Evolutionary conservation across 495 filamentous ascomycete genomes (phyloP), one percentile per base, ranked within the genome.

Genomic region (Penicillium fimorum): DNA sequence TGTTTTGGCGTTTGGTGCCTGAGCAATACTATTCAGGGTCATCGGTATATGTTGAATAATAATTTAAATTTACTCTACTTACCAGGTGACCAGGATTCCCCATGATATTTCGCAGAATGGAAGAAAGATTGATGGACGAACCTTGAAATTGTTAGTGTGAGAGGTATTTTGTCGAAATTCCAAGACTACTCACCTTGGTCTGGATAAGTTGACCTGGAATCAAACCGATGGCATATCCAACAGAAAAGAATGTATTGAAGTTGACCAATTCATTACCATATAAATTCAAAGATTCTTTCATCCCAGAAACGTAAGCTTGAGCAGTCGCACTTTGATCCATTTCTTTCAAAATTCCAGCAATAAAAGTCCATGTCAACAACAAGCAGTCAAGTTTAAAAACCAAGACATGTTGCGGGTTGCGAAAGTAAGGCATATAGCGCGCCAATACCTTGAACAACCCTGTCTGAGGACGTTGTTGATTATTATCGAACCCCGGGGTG

Each of bases 1-100:
- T 10, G 60, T 50, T 44, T 56, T 40, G 4, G 52, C 56, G 49
- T 63, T 59, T 27, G 51, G 51, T 15, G 51, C 51, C 33, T 54
- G 51, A 5, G 51, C 51, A n/a, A 54, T 46, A 24, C 51, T 54
- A 5, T 18, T 30, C 8, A 30, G 13, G 20, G 15, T 27, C 9
- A 11, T 27, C 12, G 44, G 27, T 30, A 20, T 50, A 4, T 35
- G 33, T 6, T 35, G 13, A 15, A 35, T 35, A 35, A 4, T 33
- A 15, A 35, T 35, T 15, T 13, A 4, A 13, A 12, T 6, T 32
- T 3, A 0, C 1, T 15, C 33, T 38, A 18, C 48, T 35, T 18
- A 54, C 51, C 51, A 54, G 18, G 51, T 54, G 15, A 54, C 51
- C 27, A 54, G 18, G 24, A 54, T 38, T 8, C 51, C 51, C 51